Evolutionary conservation across 2,329 filamentous ascomycete species (phyloP).

Genomic region (Diaporthe vexans): DNA sequence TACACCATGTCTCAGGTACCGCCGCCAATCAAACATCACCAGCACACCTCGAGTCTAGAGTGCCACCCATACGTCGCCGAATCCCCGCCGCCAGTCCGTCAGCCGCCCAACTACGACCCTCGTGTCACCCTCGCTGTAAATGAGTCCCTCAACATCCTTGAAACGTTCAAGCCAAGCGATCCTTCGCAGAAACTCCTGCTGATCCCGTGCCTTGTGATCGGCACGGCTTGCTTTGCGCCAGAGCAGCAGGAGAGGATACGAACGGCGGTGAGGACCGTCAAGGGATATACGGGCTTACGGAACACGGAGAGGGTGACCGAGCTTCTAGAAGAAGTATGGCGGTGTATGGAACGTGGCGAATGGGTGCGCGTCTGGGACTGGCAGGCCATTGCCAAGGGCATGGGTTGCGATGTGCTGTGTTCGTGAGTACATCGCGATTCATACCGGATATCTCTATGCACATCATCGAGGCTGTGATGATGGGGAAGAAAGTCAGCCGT

Average conservation of each 20-base stretch:
- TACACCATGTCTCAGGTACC: slow-evolving; percentile 44
- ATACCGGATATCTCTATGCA: neutral
- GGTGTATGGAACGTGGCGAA: slow-evolving; percentile 69
- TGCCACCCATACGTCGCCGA: slow-evolving; percentile 45
- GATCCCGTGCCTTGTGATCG: slow-evolving; percentile 72
- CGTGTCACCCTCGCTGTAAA: slow-evolving; percentile 69
- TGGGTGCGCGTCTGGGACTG: slow-evolving; percentile 75
- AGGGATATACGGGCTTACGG: slow-evolving; percentile 71
- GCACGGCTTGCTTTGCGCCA: slow-evolving; percentile 69
- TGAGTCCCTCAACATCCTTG: slow-evolving; percentile 68
- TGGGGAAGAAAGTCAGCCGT: neutral
- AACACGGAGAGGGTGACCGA: slow-evolving; percentile 69
- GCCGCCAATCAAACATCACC: slow-evolving; percentile 41
- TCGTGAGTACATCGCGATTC: slow-evolving; percentile 45
- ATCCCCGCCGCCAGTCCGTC: slow-evolving; percentile 63
- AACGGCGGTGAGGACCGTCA: slow-evolving; percentile 63
- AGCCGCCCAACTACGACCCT: slow-evolving; percentile 63
- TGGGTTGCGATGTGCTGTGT: slow-evolving; percentile 71
- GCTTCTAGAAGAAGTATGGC: slow-evolving; percentile 72
- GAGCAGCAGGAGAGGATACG: slow-evolving; percentile 67
- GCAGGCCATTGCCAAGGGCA: slow-evolving; percentile 67
- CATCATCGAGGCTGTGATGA: neutral
- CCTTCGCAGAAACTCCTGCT: slow-evolving; percentile 72
- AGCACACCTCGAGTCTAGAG: slow-evolving; percentile 42
- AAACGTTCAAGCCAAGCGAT: slow-evolving; percentile 69